Conservation (phyloP, 1,284 basidiomycete species). For the Coniophora puteana region DNA sequence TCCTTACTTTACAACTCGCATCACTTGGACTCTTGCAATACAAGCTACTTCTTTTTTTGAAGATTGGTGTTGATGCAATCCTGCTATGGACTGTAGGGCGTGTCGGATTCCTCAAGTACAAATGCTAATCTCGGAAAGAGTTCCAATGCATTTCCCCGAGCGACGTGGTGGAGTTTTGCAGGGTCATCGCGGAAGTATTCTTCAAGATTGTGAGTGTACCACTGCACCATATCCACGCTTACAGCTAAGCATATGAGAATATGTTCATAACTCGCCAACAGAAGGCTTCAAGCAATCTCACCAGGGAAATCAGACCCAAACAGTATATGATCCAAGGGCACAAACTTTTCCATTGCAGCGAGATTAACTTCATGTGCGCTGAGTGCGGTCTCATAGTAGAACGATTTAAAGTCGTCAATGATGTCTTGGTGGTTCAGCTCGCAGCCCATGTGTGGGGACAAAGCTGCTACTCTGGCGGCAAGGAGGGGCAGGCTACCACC, state of each 20-base stretch:
- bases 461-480: slow-evolving; percentile 59
- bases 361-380: slow-evolving; percentile 51
- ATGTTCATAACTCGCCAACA: neutral
- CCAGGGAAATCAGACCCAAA: slow-evolving; percentile 78
- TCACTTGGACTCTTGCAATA: slow-evolving; percentile 24
- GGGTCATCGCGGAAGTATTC: slow-evolving; percentile 37
- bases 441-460: slow-evolving; percentile 67
- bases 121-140: slow-evolving; percentile 42
- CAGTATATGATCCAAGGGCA: slow-evolving; percentile 44
- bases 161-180: slow-evolving; percentile 34
- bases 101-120: too few relatives aligned
- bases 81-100: too few relatives aligned
- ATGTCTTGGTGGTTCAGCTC: slow-evolving; percentile 55
- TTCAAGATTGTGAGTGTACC: slow-evolving; percentile 55
- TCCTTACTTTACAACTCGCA: slow-evolving; percentile 22
- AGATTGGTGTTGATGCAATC: too few relatives aligned
- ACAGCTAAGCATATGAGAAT: slow-evolving; percentile 41
- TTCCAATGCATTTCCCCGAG: slow-evolving; percentile 42
- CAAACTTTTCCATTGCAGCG: slow-evolving; percentile 44
- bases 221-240: slow-evolving; percentile 45
- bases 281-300: slow-evolving; percentile 18
- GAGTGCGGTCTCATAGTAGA: slow-evolving; percentile 70
- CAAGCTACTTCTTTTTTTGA: slow-evolving; percentile 14
- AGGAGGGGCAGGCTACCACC: slow-evolving; percentile 61
- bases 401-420: slow-evolving; percentile 58